These are phyloP conservation scores for Carpinus viminea DNA, from an alignment of 306 rosid species.

Conservation along the genomic window DNA sequence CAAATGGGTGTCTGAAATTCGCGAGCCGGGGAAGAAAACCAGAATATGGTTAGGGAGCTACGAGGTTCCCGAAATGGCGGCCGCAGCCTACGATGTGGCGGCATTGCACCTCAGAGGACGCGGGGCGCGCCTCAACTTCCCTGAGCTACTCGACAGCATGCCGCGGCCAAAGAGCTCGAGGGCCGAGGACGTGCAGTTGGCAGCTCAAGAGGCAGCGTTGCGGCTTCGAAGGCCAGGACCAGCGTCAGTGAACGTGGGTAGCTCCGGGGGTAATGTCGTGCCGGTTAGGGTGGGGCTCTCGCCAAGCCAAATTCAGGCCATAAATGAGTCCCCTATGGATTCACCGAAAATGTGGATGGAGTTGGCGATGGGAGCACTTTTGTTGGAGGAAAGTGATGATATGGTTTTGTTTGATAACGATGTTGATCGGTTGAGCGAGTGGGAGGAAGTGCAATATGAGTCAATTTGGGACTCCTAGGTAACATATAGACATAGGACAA, in stretches of 20 bases:
- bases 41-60: slow-evolving; percentile 92
- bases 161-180: slow-evolving; percentile 56
- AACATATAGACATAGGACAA: not conserved
- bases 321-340: slow-evolving; percentile 82
- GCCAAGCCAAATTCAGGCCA: slow-evolving; percentile 76
- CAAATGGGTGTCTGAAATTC: slow-evolving; percentile 89
- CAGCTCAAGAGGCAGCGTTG: slow-evolving; percentile 83
- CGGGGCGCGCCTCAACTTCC: slow-evolving; percentile 62
- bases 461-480: slow-evolving; percentile 54
- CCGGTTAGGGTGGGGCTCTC: slow-evolving; percentile 64
- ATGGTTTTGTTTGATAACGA: slow-evolving; percentile 11
- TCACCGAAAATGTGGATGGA: slow-evolving; percentile 96
- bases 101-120: slow-evolving; percentile 69
- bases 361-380: slow-evolving; percentile 42
- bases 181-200: slow-evolving; percentile 56
- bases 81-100: slow-evolving; percentile 89
- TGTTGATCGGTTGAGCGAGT: slow-evolving; percentile 28
- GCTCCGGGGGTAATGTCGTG: not conserved
- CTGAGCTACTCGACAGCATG: slow-evolving; percentile 45
- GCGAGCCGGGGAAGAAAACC: slow-evolving; percentile 79
- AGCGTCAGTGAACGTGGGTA: not conserved
- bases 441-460: slow-evolving; percentile 48
- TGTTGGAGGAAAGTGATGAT: slow-evolving; percentile 23
- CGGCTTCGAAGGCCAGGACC: slow-evolving; percentile 9
- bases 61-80: slow-evolving; percentile 74